Evolutionary conservation across 805 yeast species (phyloP).

Genomic region (Kregervanrija pseudodelftensis): DNA sequence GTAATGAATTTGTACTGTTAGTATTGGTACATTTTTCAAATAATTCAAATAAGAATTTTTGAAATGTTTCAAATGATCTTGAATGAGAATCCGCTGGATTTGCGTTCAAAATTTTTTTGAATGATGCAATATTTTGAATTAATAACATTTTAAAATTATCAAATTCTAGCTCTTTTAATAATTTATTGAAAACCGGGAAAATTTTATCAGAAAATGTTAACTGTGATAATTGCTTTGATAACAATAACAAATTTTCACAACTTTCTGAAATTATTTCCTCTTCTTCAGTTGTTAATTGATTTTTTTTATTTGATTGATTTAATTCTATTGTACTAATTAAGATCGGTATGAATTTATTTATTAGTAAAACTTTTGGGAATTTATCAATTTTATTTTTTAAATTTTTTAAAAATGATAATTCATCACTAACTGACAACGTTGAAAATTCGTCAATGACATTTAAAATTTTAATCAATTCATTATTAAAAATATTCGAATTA

Average conservation of each 20-base stretch:
- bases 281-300: conserved; percentile 12
- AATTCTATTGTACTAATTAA: conserved; percentile 41
- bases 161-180: conserved; percentile 19
- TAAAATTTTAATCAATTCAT: conserved; percentile 73
- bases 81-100: conserved; percentile 16
- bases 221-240: conserved; percentile 64
- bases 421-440: conserved; percentile 63
- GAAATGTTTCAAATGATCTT: conserved; percentile 20
- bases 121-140: conserved; percentile 21
- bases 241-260: conserved; percentile 48
- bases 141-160: conserved; percentile 25
- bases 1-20: conserved; percentile 18
- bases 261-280: conserved; percentile 38
- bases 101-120: conserved; percentile 25
- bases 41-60: conserved; percentile 23
- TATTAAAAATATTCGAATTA: conserved; percentile 71
- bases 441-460: conserved; percentile 77
- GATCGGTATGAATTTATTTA: conserved; percentile 69
- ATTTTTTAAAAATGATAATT: conserved; percentile 59
- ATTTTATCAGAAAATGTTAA: conserved; percentile 71
- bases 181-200: conserved; percentile 36
- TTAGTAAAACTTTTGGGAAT: conserved; percentile 52
- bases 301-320: conserved; percentile 8
- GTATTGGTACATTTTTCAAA: conserved; percentile 24
- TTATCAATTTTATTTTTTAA: conserved; percentile 44